These are phyloP conservation scores for Fusarium sp. DNA, from an alignment of 2,329 filamentous ascomycete genomes.

Conservation along the genomic window DNA sequence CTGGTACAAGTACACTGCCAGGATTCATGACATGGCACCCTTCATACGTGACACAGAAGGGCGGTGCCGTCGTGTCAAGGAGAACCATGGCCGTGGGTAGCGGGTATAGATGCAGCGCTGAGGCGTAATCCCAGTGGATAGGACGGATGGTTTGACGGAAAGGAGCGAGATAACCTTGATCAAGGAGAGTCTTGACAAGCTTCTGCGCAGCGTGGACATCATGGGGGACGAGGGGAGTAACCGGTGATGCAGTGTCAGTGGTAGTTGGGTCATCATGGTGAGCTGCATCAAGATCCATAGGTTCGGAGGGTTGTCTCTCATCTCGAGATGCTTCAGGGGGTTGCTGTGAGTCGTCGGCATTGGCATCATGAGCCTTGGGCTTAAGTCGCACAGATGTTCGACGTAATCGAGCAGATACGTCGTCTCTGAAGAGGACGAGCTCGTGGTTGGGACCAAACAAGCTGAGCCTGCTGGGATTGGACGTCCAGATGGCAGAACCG, in stretches of 20 bases:
- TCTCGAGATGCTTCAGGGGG: conserved; percentile 25
- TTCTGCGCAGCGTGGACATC: conserved; percentile 71
- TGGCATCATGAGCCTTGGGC: conserved; percentile 47
- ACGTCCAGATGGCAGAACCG: conserved; percentile 79
- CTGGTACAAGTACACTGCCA: conserved; percentile 74
- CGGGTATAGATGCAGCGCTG: conserved; percentile 82
- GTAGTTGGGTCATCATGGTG: conserved; percentile 32
- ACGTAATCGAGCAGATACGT: conserved; percentile 79
- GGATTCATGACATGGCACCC: conserved; percentile 97
- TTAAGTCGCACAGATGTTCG: conserved; percentile 78
- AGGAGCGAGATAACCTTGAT: conserved; percentile 87
- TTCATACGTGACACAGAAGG: conserved; percentile 91
- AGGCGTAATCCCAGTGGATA: conserved; percentile 87
- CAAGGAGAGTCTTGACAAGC: conserved; percentile 88
- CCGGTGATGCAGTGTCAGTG: conserved; percentile 43
- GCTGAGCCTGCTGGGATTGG: conserved; percentile 81
- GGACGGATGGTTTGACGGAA: conserved; percentile 83
- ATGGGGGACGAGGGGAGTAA: conserved; percentile 53
- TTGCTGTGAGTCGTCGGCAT: conserved; percentile 45
- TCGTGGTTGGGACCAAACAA: conserved; percentile 91
- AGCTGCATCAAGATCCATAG: conserved; percentile 54
- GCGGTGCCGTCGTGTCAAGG: conserved; percentile 79
- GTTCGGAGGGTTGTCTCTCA: conserved; percentile 40
- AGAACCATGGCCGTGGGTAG: conserved; percentile 84
- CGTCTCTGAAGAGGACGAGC: conserved; percentile 85